A percentile compares a stretch with the other conserved stretches of the same genome.
Evolutionary conservation across 805 yeast genomes (phyloP).

Genomic region (Yueomyces sp.): DNA sequence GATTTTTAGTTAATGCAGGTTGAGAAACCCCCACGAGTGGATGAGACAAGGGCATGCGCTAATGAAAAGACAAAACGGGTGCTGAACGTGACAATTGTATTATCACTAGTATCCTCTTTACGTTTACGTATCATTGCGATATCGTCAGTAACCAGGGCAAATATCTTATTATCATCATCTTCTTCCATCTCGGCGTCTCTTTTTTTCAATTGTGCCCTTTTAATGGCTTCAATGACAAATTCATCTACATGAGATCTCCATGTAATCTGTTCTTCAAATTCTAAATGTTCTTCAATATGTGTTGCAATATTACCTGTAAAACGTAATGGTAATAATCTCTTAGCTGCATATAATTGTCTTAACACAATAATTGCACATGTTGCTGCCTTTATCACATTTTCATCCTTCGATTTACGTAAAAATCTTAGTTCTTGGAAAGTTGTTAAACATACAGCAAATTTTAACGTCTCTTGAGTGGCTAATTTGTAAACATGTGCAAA

Average conservation of each 20-base stretch:
- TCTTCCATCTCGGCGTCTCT: conserved; percentile 1
- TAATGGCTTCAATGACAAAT: conserved; percentile 40
- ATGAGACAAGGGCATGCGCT: not conserved
- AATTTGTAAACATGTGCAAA: conserved; percentile 67
- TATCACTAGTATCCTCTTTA: conserved; percentile 6
- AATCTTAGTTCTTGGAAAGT: conserved; percentile 70
- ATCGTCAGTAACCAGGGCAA: conserved; percentile 62
- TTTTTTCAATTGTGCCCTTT: conserved; percentile 15
- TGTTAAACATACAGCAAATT: conserved; percentile 53
- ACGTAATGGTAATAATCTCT: conserved; percentile 43
- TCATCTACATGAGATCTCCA: conserved; percentile 69
- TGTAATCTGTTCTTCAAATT: conserved; percentile 56
- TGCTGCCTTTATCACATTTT: conserved; percentile 65
- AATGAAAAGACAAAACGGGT: conserved; percentile 23
- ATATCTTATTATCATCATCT: not conserved
- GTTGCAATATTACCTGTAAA: conserved; percentile 59
- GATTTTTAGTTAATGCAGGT: too few species aligned
- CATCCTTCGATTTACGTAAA: conserved; percentile 56
- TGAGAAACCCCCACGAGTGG: too few species aligned
- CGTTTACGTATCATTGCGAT: conserved; percentile 58
- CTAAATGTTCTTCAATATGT: conserved; percentile 57
- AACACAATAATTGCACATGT: conserved; percentile 67
- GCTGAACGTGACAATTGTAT: conserved; percentile 20
- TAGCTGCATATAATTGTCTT: conserved; percentile 48
- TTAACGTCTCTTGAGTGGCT: conserved; percentile 44